phyloP scores from a whole-genome alignment of 2,329 filamentous ascomycete genomes.

The Neophaeococcomyces mojaviensis region DNA sequence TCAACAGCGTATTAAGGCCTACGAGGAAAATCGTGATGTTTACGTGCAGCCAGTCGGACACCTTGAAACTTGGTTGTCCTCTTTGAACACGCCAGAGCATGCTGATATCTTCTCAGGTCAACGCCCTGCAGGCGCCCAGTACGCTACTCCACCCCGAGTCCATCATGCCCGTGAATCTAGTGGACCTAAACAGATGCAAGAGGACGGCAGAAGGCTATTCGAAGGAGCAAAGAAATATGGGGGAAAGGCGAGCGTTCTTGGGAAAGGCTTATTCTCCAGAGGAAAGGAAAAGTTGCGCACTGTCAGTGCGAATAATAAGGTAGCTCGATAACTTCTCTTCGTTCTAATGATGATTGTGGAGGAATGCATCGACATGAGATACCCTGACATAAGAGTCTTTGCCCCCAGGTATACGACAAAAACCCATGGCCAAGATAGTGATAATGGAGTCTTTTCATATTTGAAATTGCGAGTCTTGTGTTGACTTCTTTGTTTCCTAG shows the following conservation, averaged over 20 bases:
- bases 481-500: slow-evolving; percentile 19
- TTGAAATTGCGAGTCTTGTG: slow-evolving; percentile 9
- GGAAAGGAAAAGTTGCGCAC: slow-evolving; percentile 73
- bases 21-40: slow-evolving; percentile 62
- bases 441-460: slow-evolving; percentile 8
- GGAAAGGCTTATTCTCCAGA: slow-evolving; percentile 85
- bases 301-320: slow-evolving; percentile 67
- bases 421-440: slow-evolving; percentile 5
- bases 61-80: slow-evolving; percentile 49
- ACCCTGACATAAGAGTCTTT: neutral
- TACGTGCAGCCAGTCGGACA: slow-evolving; percentile 69
- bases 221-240: slow-evolving; percentile 68
- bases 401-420: neutral
- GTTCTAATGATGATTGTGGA: slow-evolving; percentile 2
- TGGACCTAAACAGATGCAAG: slow-evolving; percentile 54
- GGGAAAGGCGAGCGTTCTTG: slow-evolving; percentile 66
- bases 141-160: slow-evolving; percentile 10
- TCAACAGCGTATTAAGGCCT: slow-evolving; percentile 64
- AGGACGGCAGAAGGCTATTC: slow-evolving; percentile 81
- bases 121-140: neutral
- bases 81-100: slow-evolving; percentile 46
- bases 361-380: neutral
- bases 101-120: slow-evolving; percentile 32
- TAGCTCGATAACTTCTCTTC: slow-evolving; percentile 62
- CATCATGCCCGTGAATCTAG: slow-evolving; percentile 15